These are phyloP conservation scores for Leishmania gerbilli DNA, from an alignment of 208 protist species.

Conservation along the genomic window DNA sequence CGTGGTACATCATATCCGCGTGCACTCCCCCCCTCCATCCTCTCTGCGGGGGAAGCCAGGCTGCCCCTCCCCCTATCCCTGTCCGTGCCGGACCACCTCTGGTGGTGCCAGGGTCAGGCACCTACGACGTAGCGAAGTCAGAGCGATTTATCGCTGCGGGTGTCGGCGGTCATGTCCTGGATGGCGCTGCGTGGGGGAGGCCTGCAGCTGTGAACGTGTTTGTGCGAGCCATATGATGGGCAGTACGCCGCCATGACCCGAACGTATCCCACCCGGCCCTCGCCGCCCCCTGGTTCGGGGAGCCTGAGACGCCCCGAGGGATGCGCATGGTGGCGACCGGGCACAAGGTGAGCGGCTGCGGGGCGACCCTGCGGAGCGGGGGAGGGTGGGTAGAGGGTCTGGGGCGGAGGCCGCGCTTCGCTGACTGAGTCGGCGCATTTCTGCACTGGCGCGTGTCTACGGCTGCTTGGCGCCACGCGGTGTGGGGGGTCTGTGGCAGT, in stretches of 20 bases:
- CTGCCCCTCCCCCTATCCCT: background rate
- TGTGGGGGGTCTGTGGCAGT: background rate
- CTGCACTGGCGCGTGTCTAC: background rate
- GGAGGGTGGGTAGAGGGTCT: background rate
- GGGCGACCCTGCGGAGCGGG: background rate
- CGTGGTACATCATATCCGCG: background rate
- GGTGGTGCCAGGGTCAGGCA: background rate
- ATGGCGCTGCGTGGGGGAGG: background rate
- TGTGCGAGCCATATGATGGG: background rate
- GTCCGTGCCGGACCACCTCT: background rate
- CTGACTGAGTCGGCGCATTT: background rate
- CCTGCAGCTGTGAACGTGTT: background rate
- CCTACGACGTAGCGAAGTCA: background rate
- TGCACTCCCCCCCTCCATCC: too few species aligned
- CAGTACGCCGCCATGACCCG: background rate
- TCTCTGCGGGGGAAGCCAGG: background rate
- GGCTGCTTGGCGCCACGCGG: background rate
- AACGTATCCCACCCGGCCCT: background rate
- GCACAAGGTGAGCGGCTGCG: background rate
- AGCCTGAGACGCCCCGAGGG: background rate
- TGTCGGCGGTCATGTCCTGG: background rate
- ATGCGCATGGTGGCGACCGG: background rate
- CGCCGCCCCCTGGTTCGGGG: too few species aligned
- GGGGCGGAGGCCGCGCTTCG: background rate
- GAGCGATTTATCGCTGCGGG: background rate